Evolutionary conservation across 2,329 filamentous ascomycete genomes (phyloP), one percentile per base, ranked within the genome.

Genomic region (Eurotiales sp.): DNA sequence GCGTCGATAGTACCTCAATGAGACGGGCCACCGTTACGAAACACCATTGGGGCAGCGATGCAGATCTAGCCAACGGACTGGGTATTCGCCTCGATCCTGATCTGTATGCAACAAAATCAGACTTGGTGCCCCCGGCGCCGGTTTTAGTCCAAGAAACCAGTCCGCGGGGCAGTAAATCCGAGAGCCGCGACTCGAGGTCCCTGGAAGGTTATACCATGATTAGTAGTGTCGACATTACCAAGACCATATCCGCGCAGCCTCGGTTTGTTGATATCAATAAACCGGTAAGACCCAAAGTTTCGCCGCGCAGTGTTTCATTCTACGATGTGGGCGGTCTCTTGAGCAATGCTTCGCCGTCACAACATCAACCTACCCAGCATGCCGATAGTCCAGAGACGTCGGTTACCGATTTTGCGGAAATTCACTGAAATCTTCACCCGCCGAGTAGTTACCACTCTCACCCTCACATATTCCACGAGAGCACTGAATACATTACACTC

Each of bases 41-140:
- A 54, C 80, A 82, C 45, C 82, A 88, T 51, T 92, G 88, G 85
- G 90, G 89, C 39, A 96, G 90, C 59, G 92, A 97, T 61, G 90
- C 95, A 63, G 90, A 97, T 64, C 80, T 97, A 1, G 90, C 95
- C 4, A 78, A 87, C 46, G 88, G 85, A 54, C 63, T 96, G 3
- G 91, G 92, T 7, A 82, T 92, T 34, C 81, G 86, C 11, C 78
- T 83, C 27, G 74, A 77, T 12, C 72, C 78, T 4, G 75, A 79
- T 14, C 65, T 83, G 45, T 64, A 73, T 37, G 72, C 72, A 8
- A 58, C 61, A 14, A 63, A 64, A 30, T 54, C 55, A 17, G 56
- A 54, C 8, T 54, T 61, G n/a, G 62, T 71, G 10, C 66, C 72
- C 56, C 64, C 68, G 34, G 68, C 69, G 46, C 65, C 75, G 12